A percentile compares a stretch with the other conserved stretches of the same genome.
phyloP scores from a whole-genome alignment of 352 stramenopile species.

The Phytopythium litorale region DNA sequence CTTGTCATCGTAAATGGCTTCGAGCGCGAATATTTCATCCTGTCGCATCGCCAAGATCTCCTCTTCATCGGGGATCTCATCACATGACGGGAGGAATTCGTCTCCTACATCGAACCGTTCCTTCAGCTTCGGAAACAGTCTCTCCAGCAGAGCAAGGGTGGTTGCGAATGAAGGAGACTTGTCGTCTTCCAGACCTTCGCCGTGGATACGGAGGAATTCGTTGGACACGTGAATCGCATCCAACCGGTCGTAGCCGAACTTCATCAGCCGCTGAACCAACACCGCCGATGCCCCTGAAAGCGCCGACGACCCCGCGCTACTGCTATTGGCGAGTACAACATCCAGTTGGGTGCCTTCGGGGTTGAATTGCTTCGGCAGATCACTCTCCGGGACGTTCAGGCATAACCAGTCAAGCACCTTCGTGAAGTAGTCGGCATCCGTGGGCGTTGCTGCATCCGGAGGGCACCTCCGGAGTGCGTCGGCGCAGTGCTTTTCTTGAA shows the following conservation, averaged over 20 bases:
- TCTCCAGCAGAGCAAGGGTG: slow-evolving; percentile 34
- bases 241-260: slow-evolving; percentile 68
- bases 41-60: slow-evolving; percentile 52
- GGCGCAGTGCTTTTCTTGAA: slow-evolving; percentile 43
- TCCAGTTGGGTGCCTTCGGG: slow-evolving; percentile 89
- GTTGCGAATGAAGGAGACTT: slow-evolving; percentile 28
- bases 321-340: slow-evolving; percentile 40
- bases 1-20: slow-evolving; percentile 84
- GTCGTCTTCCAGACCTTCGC: slow-evolving; percentile 18
- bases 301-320: slow-evolving; percentile 5
- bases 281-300: slow-evolving; percentile 17
- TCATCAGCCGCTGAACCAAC: slow-evolving; percentile 73
- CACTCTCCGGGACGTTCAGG: slow-evolving; percentile 66
- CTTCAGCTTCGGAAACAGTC: slow-evolving; percentile 43
- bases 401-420: slow-evolving; percentile 78
- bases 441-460: slow-evolving; percentile 16
- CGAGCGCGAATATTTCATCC: slow-evolving; percentile 75
- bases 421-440: slow-evolving; percentile 31
- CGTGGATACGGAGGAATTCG: slow-evolving; percentile 26
- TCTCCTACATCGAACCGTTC: slow-evolving; percentile 29
- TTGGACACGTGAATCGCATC: slow-evolving; percentile 47
- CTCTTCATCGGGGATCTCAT: slow-evolving; percentile 18
- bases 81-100: slow-evolving; percentile 1
- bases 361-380: slow-evolving; percentile 83
- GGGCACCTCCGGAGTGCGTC: slow-evolving; percentile 30